These are phyloP conservation scores for Catharanthus roseus DNA, from an alignment of 257 asterid species.

Conservation along the genomic window DNA sequence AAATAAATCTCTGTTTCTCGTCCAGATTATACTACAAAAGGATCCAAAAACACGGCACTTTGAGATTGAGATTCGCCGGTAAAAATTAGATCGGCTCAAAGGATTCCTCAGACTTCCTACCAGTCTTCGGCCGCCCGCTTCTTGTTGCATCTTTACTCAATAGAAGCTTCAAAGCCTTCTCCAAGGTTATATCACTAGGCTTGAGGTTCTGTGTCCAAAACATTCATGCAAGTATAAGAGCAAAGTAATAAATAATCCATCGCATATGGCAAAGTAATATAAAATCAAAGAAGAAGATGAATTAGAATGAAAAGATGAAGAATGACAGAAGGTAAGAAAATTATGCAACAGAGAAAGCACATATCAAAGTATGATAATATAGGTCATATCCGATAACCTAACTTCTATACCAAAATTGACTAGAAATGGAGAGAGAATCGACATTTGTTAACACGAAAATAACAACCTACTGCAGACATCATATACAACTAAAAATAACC, in stretches of 20 bases:
- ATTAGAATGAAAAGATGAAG: neutral
- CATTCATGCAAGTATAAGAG: slow-evolving; percentile 3
- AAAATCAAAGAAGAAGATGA: neutral
- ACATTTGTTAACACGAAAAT: neutral
- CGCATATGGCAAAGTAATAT: neutral
- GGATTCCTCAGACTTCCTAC: slow-evolving; percentile 28
- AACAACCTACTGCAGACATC: neutral
- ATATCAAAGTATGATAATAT: neutral
- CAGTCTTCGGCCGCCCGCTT: slow-evolving; percentile 60
- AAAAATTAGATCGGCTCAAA: slow-evolving; percentile 26
- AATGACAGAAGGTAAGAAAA: neutral
- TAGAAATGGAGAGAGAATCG: neutral
- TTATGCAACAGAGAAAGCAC: neutral
- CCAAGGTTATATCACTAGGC: slow-evolving; percentile 51
- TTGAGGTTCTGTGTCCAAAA: slow-evolving; percentile 48
- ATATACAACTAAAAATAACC: neutral
- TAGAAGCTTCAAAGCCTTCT: slow-evolving; percentile 63
- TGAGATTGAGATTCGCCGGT: neutral
- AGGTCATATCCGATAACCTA: neutral
- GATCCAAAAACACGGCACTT: neutral
- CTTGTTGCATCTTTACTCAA: slow-evolving; percentile 49
- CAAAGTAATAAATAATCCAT: slow-evolving; percentile 1
- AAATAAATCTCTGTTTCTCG: neutral
- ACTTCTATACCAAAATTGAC: no score
- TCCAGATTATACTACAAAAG: neutral